These are phyloP conservation scores for Gymnopilus junonius DNA, from an alignment of 768 basidiomycete species.

Conservation along the genomic window DNA sequence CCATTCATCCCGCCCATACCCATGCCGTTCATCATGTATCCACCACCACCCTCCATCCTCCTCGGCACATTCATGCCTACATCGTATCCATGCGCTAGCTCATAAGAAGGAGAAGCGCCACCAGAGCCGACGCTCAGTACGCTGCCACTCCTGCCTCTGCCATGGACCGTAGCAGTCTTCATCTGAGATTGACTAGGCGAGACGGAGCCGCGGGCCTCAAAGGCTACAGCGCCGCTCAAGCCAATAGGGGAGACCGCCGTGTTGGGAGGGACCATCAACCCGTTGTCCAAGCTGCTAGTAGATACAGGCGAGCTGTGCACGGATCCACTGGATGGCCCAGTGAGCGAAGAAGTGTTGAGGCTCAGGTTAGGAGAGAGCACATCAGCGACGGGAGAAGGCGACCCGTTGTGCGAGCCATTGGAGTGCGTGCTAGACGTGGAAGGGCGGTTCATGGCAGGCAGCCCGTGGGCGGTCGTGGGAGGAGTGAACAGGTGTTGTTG, in stretches of 20 bases:
- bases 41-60: conserved; percentile 4
- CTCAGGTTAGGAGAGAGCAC: conserved; percentile 1
- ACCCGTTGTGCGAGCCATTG: conserved; percentile 4
- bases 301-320: conserved; percentile 15
- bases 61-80: conserved; percentile 9
- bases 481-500: conserved; percentile 40
- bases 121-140: conserved; percentile 5
- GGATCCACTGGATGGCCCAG: not conserved
- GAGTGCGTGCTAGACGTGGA: conserved; percentile 1
- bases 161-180: not conserved
- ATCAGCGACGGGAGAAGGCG: not conserved
- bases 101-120: conserved; percentile 20
- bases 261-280: conserved; percentile 9
- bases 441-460: conserved; percentile 19
- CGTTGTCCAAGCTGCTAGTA: conserved; percentile 5
- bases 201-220: conserved; percentile 3
- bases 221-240: conserved; percentile 3
- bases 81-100: conserved; percentile 15
- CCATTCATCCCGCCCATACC: conserved; percentile 13
- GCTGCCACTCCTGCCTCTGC: conserved; percentile 15
- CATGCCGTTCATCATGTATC: conserved; percentile 1
- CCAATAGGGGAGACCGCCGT: conserved; percentile 13
- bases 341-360: not conserved
- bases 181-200: conserved; percentile 2
- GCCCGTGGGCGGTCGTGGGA: conserved; percentile 43